phyloP scores from a whole-genome alignment of 2,329 filamentous ascomycete species.

The Celoporthe dispersa region DNA sequence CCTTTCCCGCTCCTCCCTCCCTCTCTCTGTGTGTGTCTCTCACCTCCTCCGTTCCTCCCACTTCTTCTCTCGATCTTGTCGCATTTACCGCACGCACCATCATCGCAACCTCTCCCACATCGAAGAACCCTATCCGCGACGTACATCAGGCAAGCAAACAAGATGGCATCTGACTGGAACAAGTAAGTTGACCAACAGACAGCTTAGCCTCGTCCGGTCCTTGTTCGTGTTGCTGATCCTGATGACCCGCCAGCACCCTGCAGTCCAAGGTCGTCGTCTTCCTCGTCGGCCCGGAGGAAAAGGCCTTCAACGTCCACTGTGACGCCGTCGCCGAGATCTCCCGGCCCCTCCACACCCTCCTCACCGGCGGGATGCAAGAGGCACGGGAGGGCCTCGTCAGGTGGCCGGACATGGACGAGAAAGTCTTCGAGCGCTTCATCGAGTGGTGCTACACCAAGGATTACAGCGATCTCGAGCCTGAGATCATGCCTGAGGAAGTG shows the following conservation, averaged over 20 bases:
- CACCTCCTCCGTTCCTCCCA: no score
- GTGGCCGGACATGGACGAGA: constrained; percentile 19
- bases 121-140: not conserved
- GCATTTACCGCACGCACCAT: no score
- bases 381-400: constrained; percentile 12
- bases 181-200: not conserved
- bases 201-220: not conserved
- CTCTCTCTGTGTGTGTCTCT: no score
- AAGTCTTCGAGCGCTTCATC: constrained; percentile 20
- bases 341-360: not conserved
- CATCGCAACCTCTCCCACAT: not conserved
- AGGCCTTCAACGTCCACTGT: not conserved
- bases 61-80: no score
- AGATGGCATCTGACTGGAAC: not conserved
- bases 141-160: not conserved
- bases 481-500: not conserved
- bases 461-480: constrained; percentile 3
- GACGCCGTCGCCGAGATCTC: not conserved
- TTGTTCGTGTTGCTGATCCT: not conserved
- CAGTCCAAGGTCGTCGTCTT: constrained; percentile 1
- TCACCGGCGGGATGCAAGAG: constrained; percentile 20
- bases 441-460: constrained; percentile 21
- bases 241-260: not conserved
- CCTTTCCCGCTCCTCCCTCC: no score
- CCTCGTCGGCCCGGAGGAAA: not conserved